Evolutionary conservation across 2,329 filamentous ascomycete genomes (phyloP).

Genomic region (Botryotinia narcissicola): DNA sequence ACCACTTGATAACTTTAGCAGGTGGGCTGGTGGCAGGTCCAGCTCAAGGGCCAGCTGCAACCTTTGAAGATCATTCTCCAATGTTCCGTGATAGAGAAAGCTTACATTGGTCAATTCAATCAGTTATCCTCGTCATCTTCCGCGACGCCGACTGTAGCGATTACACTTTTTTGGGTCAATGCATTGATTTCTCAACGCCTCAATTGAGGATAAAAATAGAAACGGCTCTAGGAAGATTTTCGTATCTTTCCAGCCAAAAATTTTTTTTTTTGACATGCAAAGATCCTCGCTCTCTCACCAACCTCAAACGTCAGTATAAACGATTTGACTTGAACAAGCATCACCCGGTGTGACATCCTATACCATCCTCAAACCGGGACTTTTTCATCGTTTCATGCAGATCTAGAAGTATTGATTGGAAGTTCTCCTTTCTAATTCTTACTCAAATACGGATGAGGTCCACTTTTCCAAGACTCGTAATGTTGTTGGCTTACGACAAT

Average conservation of each 20-base stretch:
- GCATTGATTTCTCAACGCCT: not conserved
- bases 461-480: conserved; percentile 23
- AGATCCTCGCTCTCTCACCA: conserved; percentile 6
- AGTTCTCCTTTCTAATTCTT: conserved; percentile 13
- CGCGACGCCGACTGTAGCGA: not conserved
- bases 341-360: conserved; percentile 1
- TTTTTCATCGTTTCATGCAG: conserved; percentile 6
- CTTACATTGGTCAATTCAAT: not conserved
- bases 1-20: not conserved
- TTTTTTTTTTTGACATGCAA: not conserved
- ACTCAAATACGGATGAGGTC: conserved; percentile 14
- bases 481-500: conserved; percentile 20
- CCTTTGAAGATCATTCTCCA: conserved; percentile 16
- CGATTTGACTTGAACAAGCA: conserved; percentile 4
- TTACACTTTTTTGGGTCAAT: not conserved
- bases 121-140: conserved; percentile 1
- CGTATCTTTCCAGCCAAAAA: not conserved
- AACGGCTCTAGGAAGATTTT: conserved; percentile 6
- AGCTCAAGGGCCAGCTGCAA: not conserved
- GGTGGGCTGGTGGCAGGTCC: not conserved
- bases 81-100: not conserved
- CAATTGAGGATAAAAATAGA: conserved; percentile 6
- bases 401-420: conserved; percentile 8
- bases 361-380: not conserved
- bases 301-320: conserved; percentile 13